Percentiles rank a stretch among this genome's conserved stretches.
phyloP scores from a whole-genome alignment of 768 basidiomycete genomes.

The Lentinula boryana region DNA sequence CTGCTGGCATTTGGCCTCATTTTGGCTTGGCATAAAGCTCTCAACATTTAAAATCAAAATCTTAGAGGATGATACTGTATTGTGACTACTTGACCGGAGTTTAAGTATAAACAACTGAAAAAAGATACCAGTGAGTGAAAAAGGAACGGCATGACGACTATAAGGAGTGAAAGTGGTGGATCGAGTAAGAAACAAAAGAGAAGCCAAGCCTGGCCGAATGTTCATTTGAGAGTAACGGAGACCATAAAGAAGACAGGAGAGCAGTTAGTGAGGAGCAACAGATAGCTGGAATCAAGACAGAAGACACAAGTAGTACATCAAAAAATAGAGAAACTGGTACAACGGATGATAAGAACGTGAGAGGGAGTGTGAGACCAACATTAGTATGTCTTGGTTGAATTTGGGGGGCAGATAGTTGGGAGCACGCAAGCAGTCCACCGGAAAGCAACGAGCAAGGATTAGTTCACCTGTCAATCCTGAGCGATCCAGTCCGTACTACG shows the following conservation, averaged over 20 bases:
- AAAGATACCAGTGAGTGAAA: background rate
- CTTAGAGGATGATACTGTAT: background rate
- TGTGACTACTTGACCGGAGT: background rate
- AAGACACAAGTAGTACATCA: background rate
- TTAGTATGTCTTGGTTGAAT: background rate
- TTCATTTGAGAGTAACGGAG: background rate
- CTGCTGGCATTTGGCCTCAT: too few species aligned
- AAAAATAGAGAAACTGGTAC: background rate
- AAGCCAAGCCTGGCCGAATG: background rate
- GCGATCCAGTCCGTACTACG: constrained; percentile 85
- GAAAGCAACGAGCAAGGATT: background rate
- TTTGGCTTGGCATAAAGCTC: too few species aligned
- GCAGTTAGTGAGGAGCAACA: background rate
- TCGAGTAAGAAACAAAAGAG: background rate
- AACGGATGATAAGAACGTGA: background rate
- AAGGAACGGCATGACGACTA: background rate
- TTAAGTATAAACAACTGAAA: constrained; percentile 1
- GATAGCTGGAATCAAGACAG: background rate
- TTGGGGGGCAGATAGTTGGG: background rate
- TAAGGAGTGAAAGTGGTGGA: background rate
- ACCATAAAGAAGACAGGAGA: background rate
- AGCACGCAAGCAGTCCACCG: constrained; percentile 3
- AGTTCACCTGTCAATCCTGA: constrained; percentile 42
- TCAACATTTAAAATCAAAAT: background rate
- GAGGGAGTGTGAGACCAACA: constrained; percentile 2